Evolutionary conservation across 1,139 yeast species (phyloP).

Genomic region (Groenewaldozyma sp.): DNA sequence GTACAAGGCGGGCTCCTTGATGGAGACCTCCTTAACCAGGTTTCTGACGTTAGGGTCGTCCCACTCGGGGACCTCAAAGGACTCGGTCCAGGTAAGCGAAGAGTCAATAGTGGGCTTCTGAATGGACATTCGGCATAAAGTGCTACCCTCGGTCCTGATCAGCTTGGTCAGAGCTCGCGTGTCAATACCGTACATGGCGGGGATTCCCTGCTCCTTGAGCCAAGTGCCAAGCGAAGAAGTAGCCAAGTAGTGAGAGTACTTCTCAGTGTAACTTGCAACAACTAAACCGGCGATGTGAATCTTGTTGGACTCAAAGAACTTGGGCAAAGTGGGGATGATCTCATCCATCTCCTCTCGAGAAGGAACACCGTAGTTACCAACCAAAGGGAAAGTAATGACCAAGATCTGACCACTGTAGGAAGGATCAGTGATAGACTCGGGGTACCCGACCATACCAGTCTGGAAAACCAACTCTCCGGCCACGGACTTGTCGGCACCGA

Average conservation of each 20-base stretch:
- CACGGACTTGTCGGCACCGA: slow-evolving; percentile 81
- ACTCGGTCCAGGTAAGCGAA: slow-evolving; percentile 45
- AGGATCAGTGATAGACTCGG: slow-evolving; percentile 97
- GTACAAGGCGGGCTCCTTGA: slow-evolving; percentile 63
- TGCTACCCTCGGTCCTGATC: slow-evolving; percentile 86
- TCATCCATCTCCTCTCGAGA: slow-evolving; percentile 74
- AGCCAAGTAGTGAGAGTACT: slow-evolving; percentile 90
- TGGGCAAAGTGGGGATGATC: slow-evolving; percentile 66
- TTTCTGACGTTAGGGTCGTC: slow-evolving; percentile 86
- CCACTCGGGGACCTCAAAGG: slow-evolving; percentile 78
- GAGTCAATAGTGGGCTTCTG: slow-evolving; percentile 44
- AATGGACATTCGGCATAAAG: slow-evolving; percentile 73
- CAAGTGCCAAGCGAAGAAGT: slow-evolving; percentile 86
- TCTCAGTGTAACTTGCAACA: slow-evolving; percentile 95
- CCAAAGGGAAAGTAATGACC: slow-evolving; percentile 92
- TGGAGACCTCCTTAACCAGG: slow-evolving; percentile 85
- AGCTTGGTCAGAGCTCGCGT: slow-evolving; percentile 91
- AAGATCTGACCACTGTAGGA: slow-evolving; percentile 97
- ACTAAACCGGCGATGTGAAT: slow-evolving; percentile 97
- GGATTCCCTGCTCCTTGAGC: slow-evolving; percentile 85
- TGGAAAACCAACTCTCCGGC: slow-evolving; percentile 99
- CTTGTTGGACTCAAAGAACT: slow-evolving; percentile 81
- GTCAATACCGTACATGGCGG: slow-evolving; percentile 97
- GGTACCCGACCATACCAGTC: slow-evolving; percentile 99
- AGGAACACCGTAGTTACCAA: slow-evolving; percentile 99